These are phyloP conservation scores for Gaultheria prostrata DNA, from an alignment of 148 eudicot genomes.

Conservation along the genomic window DNA sequence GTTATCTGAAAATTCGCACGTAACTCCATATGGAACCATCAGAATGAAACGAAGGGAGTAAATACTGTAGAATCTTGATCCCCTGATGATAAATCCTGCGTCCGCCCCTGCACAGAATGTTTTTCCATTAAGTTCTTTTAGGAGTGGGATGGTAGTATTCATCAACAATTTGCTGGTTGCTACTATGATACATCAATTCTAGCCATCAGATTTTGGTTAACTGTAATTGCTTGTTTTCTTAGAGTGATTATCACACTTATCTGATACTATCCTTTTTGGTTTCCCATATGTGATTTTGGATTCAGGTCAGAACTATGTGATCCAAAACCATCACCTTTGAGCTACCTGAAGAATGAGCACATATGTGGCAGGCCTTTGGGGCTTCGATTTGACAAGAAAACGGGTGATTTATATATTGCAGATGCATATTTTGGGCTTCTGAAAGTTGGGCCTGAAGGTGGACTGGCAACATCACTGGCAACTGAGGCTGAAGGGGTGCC, in stretches of 20 bases:
- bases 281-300: slow-evolving; percentile 8
- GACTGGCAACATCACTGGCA: slow-evolving; percentile 68
- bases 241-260: not conserved
- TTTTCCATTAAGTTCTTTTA: no score
- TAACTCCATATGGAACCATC: no score
- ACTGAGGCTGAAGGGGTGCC: slow-evolving; percentile 86
- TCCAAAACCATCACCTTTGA: slow-evolving; percentile 57
- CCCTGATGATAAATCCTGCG: no score
- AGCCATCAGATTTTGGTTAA: not conserved
- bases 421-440: slow-evolving; percentile 90
- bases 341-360: slow-evolving; percentile 78
- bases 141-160: no score
- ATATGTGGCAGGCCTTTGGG: slow-evolving; percentile 94
- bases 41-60: no score
- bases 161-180: no score
- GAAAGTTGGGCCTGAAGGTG: slow-evolving; percentile 93
- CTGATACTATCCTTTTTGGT: not conserved
- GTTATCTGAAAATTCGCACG: no score
- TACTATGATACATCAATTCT: no score
- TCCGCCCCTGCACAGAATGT: no score
- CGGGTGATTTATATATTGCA: slow-evolving; percentile 89
- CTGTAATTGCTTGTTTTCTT: not conserved
- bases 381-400: slow-evolving; percentile 74
- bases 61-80: no score
- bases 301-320: slow-evolving; percentile 74